These are phyloP conservation scores for Begonia peltatifolia DNA, from an alignment of 306 rosid species.

Conservation along the genomic window DNA sequence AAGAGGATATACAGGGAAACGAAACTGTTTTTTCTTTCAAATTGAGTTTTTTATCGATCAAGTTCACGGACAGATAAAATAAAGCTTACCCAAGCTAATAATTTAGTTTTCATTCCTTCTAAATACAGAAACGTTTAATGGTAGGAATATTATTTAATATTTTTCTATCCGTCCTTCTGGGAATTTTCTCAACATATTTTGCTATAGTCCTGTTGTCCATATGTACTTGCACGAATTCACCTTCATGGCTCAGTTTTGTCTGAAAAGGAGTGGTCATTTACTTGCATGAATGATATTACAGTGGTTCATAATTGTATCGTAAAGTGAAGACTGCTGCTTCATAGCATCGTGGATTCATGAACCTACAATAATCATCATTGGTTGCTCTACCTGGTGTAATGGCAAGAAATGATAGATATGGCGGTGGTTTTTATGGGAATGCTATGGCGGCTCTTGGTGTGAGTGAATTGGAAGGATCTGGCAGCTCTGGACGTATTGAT, in stretches of 20 bases:
- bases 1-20: too few species aligned
- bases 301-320: not conserved
- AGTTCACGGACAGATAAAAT: too few species aligned
- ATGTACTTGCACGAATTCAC: not conserved
- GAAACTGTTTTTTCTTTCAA: too few species aligned
- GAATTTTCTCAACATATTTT: not conserved
- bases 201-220: not conserved
- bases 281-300: not conserved
- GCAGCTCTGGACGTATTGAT: slow-evolving; percentile 59
- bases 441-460: slow-evolving; percentile 34
- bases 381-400: slow-evolving; percentile 8
- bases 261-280: not conserved
- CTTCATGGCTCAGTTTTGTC: not conserved
- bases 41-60: too few species aligned
- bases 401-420: slow-evolving; percentile 30
- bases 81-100: too few species aligned
- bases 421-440: slow-evolving; percentile 41
- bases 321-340: not conserved
- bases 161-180: too few species aligned
- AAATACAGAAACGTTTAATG: too few species aligned
- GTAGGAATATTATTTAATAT: too few species aligned
- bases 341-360: not conserved
- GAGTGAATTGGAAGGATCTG: slow-evolving; percentile 71
- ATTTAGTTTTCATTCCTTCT: too few species aligned
- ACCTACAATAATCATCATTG: not conserved